These are phyloP conservation scores for Friedmanniomyces simplex DNA, from an alignment of 495 filamentous ascomycete species.

Conservation along the genomic window DNA sequence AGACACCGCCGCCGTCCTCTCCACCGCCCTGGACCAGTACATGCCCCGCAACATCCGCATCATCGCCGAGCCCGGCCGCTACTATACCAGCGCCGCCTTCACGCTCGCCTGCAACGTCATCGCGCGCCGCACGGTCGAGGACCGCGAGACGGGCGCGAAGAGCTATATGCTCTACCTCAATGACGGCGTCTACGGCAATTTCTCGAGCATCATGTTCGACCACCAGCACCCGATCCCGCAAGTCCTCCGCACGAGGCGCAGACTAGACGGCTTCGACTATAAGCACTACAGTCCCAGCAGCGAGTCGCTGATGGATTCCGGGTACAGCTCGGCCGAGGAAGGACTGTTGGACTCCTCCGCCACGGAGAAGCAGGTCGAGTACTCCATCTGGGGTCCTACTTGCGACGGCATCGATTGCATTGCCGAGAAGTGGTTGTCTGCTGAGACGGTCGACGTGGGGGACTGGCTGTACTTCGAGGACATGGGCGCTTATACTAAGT, in stretches of 20 bases:
- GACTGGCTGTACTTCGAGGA: conserved; percentile 98
- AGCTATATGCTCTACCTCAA: conserved; percentile 96
- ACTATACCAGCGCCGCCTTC: conserved; percentile 88
- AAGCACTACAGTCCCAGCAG: conserved; percentile 5
- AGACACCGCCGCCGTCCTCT: conserved; percentile 70
- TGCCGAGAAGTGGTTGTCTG: conserved; percentile 60
- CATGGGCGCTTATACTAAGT: conserved; percentile 98
- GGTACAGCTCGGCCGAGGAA: conserved; percentile 17
- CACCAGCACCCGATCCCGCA: conserved; percentile 85
- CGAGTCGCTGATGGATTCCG: conserved; percentile 15
- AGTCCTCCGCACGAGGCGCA: conserved; percentile 51
- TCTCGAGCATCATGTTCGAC: conserved; percentile 98
- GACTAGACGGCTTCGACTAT: conserved; percentile 35
- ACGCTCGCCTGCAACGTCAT: conserved; percentile 90
- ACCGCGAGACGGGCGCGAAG: conserved; percentile 43
- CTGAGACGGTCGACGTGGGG: conserved; percentile 67
- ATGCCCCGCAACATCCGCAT: conserved; percentile 78
- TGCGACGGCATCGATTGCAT: conserved; percentile 97
- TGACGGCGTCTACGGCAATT: conserved; percentile 95
- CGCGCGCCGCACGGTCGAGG: conserved; percentile 76
- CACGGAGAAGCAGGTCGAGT: conserved; percentile 38
- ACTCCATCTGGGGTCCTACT: conserved; percentile 97
- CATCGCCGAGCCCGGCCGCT: conserved; percentile 93
- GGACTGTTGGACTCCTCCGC: conserved; percentile 1
- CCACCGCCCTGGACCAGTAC: conserved; percentile 69